Base-by-base conservation (phyloP, 108 stramenopile genomes). In the Nitzschia sp. region DNA sequence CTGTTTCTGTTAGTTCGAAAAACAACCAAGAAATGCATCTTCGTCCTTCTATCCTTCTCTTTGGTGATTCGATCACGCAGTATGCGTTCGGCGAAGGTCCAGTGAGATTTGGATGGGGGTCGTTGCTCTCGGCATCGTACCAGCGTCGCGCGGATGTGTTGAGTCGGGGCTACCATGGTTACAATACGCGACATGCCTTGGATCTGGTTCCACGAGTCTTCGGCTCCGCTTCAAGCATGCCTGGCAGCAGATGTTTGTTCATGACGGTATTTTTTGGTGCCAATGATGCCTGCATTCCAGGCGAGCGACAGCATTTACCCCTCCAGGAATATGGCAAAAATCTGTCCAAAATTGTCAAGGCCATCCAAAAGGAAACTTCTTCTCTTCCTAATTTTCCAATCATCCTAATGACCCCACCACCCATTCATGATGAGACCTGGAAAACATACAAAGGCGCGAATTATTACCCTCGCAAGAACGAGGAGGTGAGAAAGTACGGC, bases 51-150 rank as follows among this genome's bases (percentile, higher is more conserved):
- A 90, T 91, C 38, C 47, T 86, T 31, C 71, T 88, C 19, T 88
- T 86, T 71, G 90, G 90, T 36, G 85, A 88, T 54, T 85, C 85
- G 24, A 79, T 88, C 55, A 91, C 90, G 11, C 78, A 87, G 60
- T 77, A 68, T 35, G 78, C 74, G 0, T 86, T 84, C 73, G 84
- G 77, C 28, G 76, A 66, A 17, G 69, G 27, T 6, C 35, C 70
- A 29, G 70, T 60, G 9, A 51, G 53, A 11, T 38, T 69, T 13
- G 90, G 90, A 9, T 91, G 90, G 90, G 90, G 71, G 3, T 79
- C 83, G 0, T 49, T 71, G 23, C 48, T 91, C 8, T 65, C 86
- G 0, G 42, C 76, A 45, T 51, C 66, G 18, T 91, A 86, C 59
- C 67, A 67, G 28, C 78, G 86, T 31, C 66, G 86, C 33, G 86